Evolutionary conservation across 345 rosid species (phyloP).

Genomic region (Jatropha curcas): DNA sequence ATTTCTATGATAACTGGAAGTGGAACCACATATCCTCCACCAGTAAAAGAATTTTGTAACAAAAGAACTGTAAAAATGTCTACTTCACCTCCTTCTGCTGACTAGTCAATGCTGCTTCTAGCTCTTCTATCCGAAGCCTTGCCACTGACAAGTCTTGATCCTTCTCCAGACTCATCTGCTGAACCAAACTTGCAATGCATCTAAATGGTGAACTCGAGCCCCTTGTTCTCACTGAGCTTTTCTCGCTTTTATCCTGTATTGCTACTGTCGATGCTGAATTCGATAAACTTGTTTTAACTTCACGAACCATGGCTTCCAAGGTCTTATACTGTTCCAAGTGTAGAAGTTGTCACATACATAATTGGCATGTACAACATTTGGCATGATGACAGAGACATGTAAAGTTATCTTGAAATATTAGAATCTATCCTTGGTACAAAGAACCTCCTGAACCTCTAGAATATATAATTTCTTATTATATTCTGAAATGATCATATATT

Average conservation of each 20-base stretch:
- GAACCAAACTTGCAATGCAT: conserved; percentile 84
- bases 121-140: conserved; percentile 65
- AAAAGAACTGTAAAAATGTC: not conserved
- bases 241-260: conserved; percentile 51
- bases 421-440: not conserved
- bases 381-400: not conserved
- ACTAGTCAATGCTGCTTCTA: conserved; percentile 56
- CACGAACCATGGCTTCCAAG: conserved; percentile 74
- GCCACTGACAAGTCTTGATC: conserved; percentile 72
- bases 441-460: not conserved
- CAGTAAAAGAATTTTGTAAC: not conserved
- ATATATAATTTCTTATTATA: not conserved
- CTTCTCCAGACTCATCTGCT: conserved; percentile 79
- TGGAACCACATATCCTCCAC: not conserved
- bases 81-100: conserved; percentile 76
- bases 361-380: not conserved
- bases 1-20: not conserved
- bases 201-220: conserved; percentile 95
- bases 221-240: conserved; percentile 54
- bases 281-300: conserved; percentile 52
- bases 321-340: conserved; percentile 64
- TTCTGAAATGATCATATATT: not conserved
- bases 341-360: conserved; percentile 6
- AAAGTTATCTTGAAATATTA: not conserved
- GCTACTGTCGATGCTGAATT: conserved; percentile 42